Percentiles rank a stretch among this genome's conserved stretches.
These are phyloP conservation scores for Backusella tuberculispora DNA, from an alignment of 192 early-diverging fungal genomes.

Conservation along the genomic window DNA sequence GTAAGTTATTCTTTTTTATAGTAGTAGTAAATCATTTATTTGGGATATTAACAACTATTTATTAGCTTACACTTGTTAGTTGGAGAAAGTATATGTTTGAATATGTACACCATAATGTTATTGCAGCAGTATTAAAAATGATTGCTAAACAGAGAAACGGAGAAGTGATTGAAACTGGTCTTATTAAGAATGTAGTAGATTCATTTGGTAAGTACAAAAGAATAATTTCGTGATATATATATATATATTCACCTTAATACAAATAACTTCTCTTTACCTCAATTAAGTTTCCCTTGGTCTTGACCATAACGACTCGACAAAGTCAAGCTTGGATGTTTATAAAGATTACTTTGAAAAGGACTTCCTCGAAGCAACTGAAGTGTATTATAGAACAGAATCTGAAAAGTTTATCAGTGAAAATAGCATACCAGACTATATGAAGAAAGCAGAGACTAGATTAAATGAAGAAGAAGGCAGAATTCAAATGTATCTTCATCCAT, in stretches of 20 bases:
- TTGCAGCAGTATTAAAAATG: constrained; percentile 76
- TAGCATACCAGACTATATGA: constrained; percentile 94
- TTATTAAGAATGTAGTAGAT: constrained; percentile 89
- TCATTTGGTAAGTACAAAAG: constrained; percentile 73
- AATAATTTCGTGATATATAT: neutral
- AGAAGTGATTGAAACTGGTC: constrained; percentile 82
- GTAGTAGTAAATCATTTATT: no score
- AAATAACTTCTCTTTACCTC: neutral
- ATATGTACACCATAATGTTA: constrained; percentile 69
- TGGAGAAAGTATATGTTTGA: constrained; percentile 86
- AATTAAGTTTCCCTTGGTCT: constrained; percentile 74
- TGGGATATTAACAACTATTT: neutral
- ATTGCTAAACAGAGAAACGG: constrained; percentile 87
- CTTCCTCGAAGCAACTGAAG: constrained; percentile 78
- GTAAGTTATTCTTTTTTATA: constrained; percentile 57
- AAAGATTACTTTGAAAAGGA: constrained; percentile 84
- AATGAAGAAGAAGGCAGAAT: constrained; percentile 87
- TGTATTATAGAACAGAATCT: constrained; percentile 89
- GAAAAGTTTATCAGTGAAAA: constrained; percentile 91
- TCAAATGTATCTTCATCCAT: constrained; percentile 84
- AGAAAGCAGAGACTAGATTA: constrained; percentile 81
- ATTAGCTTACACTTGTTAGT: constrained; percentile 77
- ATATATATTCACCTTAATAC: neutral
- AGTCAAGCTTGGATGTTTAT: constrained; percentile 88
- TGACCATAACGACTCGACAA: constrained; percentile 79